Evolutionary conservation across 306 rosid species (phyloP), one percentile per base, ranked within the genome.

Genomic region (Macrotyloma uniflorum): DNA sequence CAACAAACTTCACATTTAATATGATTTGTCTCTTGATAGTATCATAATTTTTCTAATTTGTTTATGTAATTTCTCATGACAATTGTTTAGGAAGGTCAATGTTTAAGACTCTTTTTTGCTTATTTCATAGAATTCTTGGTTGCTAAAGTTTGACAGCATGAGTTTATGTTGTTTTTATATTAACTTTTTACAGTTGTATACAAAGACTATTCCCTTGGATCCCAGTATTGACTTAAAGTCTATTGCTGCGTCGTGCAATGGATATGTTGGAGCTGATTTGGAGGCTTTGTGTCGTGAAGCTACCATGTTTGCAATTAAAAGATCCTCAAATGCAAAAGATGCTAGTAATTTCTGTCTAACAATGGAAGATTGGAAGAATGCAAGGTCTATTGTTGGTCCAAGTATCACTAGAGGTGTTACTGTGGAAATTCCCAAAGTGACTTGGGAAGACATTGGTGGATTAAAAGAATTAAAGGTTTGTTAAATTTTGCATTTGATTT

Each of bases 361-460:
- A 71, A 67, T 80, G 84, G 89, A 91, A 71, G 98, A 95, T 85
- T 95, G 97, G 98, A 84, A 83, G 76, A 80, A 78, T 62, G 98
- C 98, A 24, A 88, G 80, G 76, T 84, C 87, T 47, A 81, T 85
- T 26, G 92, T 92, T 80, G 82, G 90, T 54, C 96, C 98, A 63
- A 95, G 98, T 85, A 91, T 95, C 80, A 95, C 97, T 23, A 92
- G 97, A 87, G 95, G 98, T 68, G 89, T 91, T 46, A 86, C 97
- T 8, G 91, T 86, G 76, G 98, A 95, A 86, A 83, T 95, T 84
- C 98, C 98, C 35, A 87, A 87, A 53, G 93, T 95, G 78, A 89
- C 93, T 9, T 95, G 98, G 98, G 95, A 92, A 33, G 97, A 95
- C 71, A 91, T 89, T 42, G 98, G 98, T 38, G 98, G 98, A 66